These are phyloP conservation scores for Ramichloridium luteum DNA, from an alignment of 2,329 filamentous ascomycete species.

Conservation along the genomic window DNA sequence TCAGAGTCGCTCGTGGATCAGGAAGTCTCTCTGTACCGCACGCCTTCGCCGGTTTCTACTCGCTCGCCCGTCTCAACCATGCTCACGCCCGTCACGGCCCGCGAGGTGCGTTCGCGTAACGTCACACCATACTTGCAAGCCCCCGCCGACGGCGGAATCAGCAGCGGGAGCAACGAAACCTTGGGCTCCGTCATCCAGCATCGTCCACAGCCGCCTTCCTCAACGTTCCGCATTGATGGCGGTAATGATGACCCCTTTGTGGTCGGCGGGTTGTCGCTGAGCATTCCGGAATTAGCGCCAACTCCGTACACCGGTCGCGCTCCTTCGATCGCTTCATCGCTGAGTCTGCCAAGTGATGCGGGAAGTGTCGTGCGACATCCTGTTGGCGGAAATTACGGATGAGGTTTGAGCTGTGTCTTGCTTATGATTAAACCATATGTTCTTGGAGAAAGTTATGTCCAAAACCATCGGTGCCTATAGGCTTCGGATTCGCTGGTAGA, in stretches of 20 bases:
- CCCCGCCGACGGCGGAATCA: no score
- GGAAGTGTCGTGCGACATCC: slow-evolving; percentile 20
- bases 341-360: slow-evolving; percentile 16
- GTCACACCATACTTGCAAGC: slow-evolving; percentile 14
- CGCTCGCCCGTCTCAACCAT: slow-evolving; percentile 13
- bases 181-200: slow-evolving; percentile 17
- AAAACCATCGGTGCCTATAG: no score
- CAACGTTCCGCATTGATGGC: no score
- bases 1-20: neutral
- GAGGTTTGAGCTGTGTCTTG: no score
- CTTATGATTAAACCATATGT: no score
- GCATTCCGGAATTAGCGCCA: no score
- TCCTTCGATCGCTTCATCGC: slow-evolving; percentile 8
- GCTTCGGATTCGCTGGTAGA: no score
- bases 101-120: slow-evolving; percentile 11
- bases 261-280: no score
- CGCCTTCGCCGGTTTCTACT: slow-evolving; percentile 8
- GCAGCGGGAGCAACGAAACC: slow-evolving; percentile 15
- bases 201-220: no score
- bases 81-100: slow-evolving; percentile 19
- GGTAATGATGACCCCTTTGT: no score
- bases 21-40: slow-evolving; percentile 5
- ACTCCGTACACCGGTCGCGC: slow-evolving; percentile 2
- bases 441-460: no score
- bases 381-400: no score